A percentile compares a stretch with the other conserved stretches of the same genome.
Conservation (phyloP, 768 basidiomycete genomes). For the Cubamyces lactineus region DNA sequence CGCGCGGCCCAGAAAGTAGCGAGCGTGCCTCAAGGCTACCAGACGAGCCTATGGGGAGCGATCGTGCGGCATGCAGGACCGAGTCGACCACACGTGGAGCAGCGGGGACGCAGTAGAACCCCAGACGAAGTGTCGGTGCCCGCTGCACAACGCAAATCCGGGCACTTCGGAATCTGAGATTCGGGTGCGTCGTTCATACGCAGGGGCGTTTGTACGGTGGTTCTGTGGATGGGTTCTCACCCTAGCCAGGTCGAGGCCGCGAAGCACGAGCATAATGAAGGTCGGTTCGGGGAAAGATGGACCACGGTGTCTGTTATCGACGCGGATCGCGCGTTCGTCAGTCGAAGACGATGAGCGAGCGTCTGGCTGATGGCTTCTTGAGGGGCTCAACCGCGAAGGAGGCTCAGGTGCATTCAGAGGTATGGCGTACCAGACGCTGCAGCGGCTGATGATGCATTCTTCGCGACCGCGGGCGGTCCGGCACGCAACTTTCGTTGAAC, state of each 20-base stretch:
- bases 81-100: background rate
- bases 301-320: background rate
- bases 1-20: background rate
- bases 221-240: background rate
- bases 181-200: background rate
- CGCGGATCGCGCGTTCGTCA: background rate
- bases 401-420: background rate
- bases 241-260: background rate
- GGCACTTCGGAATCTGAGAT: background rate
- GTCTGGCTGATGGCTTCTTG: background rate
- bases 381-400: no score
- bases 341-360: background rate
- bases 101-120: background rate
- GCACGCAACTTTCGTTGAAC: no score
- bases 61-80: background rate
- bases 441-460: background rate
- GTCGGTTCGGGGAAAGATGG: no score
- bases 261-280: background rate
- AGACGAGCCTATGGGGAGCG: slow-evolving; percentile 1
- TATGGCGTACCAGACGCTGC: background rate
- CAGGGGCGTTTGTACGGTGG: background rate
- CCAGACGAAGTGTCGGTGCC: background rate
- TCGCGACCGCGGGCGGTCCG: background rate
- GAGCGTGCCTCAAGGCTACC: slow-evolving; percentile 3
- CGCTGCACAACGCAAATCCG: background rate